Conservation (phyloP, 179 eudicot genomes). For the Heliamphora pulchella region DNA sequence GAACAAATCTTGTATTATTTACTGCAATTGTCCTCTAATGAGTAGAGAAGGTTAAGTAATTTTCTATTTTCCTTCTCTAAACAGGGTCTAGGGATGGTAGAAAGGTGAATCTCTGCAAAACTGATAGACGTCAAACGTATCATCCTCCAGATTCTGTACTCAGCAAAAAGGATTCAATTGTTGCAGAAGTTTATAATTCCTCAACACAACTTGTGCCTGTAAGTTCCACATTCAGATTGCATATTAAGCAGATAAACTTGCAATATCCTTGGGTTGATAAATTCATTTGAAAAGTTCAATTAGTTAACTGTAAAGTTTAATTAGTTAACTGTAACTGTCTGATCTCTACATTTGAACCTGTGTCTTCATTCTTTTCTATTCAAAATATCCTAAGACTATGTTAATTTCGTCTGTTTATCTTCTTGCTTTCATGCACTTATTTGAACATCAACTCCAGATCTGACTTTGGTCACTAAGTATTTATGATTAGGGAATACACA, state of each 20-base stretch:
- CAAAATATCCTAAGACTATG: too few species aligned
- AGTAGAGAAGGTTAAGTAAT: background rate
- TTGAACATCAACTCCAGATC: too few species aligned
- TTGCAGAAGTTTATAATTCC: conserved; percentile 16
- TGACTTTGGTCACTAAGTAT: too few species aligned
- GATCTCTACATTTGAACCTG: too few species aligned
- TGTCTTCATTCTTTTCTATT: too few species aligned
- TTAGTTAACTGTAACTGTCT: too few species aligned
- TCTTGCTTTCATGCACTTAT: too few species aligned
- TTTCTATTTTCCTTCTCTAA: conserved; percentile 16
- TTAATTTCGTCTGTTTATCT: too few species aligned
- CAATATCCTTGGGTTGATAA: background rate
- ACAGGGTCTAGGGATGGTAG: conserved; percentile 30
- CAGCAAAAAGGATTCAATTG: conserved; percentile 13
- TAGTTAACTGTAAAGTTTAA: too few species aligned
- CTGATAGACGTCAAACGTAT: conserved; percentile 30
- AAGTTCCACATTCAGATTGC: conserved; percentile 14
- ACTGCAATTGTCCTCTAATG: background rate
- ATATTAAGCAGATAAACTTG: background rate
- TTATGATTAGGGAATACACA: too few species aligned
- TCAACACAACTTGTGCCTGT: conserved; percentile 20
- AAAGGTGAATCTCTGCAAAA: background rate
- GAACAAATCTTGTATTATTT: too few species aligned
- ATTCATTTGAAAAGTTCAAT: background rate
- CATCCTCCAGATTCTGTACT: conserved; percentile 21